phyloP scores from a whole-genome alignment of 2,329 filamentous ascomycete genomes.

The Penicillium fuscoglaucum region DNA sequence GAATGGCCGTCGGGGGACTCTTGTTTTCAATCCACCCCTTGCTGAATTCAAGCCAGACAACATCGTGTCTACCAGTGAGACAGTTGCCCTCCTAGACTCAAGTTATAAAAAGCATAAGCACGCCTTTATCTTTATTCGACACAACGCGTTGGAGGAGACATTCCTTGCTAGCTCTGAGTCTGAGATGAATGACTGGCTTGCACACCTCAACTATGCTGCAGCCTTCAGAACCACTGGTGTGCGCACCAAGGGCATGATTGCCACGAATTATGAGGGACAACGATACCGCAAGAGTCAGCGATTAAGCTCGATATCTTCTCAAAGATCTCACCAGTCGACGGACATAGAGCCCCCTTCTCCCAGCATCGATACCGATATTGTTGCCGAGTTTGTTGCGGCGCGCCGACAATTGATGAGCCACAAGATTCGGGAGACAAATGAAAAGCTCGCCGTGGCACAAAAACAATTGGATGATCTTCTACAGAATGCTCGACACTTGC shows the following conservation, averaged over 20 bases:
- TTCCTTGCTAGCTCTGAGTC: conserved; percentile 85
- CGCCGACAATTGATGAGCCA: conserved; percentile 78
- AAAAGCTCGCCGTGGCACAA: conserved; percentile 70
- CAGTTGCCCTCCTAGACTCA: conserved; percentile 81
- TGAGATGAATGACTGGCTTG: conserved; percentile 96
- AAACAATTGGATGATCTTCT: conserved; percentile 80
- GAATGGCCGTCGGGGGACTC: conserved; percentile 71
- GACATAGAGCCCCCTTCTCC: conserved; percentile 70
- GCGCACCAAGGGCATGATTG: conserved; percentile 82
- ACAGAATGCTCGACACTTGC: conserved; percentile 84
- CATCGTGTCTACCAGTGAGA: conserved; percentile 88
- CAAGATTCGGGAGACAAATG: conserved; percentile 80
- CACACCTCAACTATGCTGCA: conserved; percentile 93
- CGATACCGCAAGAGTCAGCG: conserved; percentile 58
- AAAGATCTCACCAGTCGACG: conserved; percentile 66
- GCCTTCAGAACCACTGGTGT: conserved; percentile 91
- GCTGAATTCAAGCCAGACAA: conserved; percentile 92
- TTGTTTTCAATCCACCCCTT: conserved; percentile 87
- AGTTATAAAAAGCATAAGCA: conserved; percentile 93
- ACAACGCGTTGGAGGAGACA: conserved; percentile 83
- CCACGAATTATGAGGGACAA: conserved; percentile 82
- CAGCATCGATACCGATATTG: conserved; percentile 73
- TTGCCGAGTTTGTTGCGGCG: conserved; percentile 79
- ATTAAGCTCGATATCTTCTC: conserved; percentile 59
- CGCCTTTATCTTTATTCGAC: conserved; percentile 85